Base-by-base conservation (phyloP, 176 grass and related monocot species). In the Avena insularis region DNA sequence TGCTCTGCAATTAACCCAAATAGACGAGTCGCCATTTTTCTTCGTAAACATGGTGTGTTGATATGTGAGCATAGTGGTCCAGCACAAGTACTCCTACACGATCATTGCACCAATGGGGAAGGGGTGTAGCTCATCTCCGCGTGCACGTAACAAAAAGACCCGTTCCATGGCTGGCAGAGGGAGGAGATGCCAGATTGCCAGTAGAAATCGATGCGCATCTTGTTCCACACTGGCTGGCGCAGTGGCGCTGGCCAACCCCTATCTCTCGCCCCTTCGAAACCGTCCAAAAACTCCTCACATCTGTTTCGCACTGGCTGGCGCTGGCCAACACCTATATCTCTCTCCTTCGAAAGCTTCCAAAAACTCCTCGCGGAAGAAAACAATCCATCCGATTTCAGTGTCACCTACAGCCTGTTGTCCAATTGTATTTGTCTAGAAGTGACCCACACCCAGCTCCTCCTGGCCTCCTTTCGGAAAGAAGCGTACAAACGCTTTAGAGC, bases 381-480 rank as follows among this genome's bases (percentile, higher is more conserved):
- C 2, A 33, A 66, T 6, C 40, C 40, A 45, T 21, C 40, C 8
- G 69, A 58, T 75, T 91, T 91, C 69, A 4, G 11, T 62, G 85
- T 85, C 12, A 13, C 63, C 57, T 47, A 91, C 90, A 88, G 82
- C 86, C 90, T 91, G 90, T 91, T 87, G 54, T 91, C 77, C 79
- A 51, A 72, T 74, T 33, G 90, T 57, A 68, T 77, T 35, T 68
- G 85, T 82, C 59, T 91, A 51, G 71, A 21, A 43, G 68, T 35
- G 19, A 9, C 64, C 80, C 85, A 79, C 89, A 29, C 17, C 65
- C 80, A 79, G 66, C 84, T 86, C 36, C 51, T 35, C 75, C 63
- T 6, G 3, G 1, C 25, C 62, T 73, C 56, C 16, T 36, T 5
- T 9, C 12, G 40, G 56, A 72, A 64, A 60, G 65, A 47, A 65